These are phyloP conservation scores for Parietaria judaica DNA, from an alignment of 306 rosid species.

Conservation along the genomic window DNA sequence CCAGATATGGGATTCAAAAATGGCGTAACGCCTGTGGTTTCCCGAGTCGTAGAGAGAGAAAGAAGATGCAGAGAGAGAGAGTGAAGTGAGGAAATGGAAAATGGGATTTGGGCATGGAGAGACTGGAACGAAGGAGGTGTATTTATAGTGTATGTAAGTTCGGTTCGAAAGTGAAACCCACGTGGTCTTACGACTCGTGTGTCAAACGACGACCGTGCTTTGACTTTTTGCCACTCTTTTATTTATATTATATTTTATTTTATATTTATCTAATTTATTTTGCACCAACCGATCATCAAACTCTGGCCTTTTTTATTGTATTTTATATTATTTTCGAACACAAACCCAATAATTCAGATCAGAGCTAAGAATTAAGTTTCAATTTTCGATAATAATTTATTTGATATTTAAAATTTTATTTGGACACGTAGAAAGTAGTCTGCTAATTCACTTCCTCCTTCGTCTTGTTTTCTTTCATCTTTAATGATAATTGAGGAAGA, in stretches of 20 bases:
- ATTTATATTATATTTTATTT: neutral
- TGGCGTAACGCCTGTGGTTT: neutral
- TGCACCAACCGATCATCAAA: too few species aligned
- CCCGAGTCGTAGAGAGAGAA: neutral
- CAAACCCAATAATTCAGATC: neutral
- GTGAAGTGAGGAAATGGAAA: neutral
- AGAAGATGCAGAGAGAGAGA: neutral
- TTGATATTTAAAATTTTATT: neutral
- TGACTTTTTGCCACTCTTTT: neutral
- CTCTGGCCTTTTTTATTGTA: neutral
- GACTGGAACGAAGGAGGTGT: neutral
- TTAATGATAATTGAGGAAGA: neutral
- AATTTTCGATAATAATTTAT: too few species aligned
- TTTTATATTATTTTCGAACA: neutral
- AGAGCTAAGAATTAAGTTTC: neutral
- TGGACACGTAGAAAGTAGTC: constrained; percentile 3
- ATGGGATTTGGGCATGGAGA: neutral
- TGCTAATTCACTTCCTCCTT: neutral
- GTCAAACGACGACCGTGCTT: neutral
- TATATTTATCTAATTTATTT: too few species aligned
- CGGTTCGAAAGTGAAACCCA: neutral
- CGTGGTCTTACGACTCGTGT: neutral
- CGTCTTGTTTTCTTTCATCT: neutral
- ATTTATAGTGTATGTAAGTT: neutral
- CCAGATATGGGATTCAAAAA: neutral